These are phyloP conservation scores for Aspergillus floridensis DNA, from an alignment of 2,329 filamentous ascomycete species.

Conservation along the genomic window DNA sequence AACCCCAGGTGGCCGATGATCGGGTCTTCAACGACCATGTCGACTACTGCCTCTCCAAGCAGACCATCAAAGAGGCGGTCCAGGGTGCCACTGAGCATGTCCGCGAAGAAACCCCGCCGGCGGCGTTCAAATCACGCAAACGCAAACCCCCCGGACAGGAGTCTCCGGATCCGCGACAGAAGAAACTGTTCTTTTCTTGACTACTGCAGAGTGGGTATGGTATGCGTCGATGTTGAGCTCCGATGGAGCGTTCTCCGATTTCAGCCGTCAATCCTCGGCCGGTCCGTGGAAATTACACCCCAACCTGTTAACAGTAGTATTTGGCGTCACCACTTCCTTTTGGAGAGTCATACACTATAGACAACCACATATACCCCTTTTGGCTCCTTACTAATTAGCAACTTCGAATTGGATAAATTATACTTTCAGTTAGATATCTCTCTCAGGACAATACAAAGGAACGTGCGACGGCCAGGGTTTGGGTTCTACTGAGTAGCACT, in stretches of 20 bases:
- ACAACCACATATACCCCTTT: not conserved
- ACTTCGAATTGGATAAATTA: not conserved
- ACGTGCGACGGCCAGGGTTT: no score
- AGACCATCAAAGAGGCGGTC: conserved; percentile 80
- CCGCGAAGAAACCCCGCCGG: conserved; percentile 16
- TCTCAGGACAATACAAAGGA: no score
- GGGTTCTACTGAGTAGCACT: no score
- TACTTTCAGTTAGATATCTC: no score
- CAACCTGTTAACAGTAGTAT: not conserved
- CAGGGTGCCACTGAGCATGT: conserved; percentile 47
- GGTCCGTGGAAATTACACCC: not conserved
- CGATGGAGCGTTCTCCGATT: not conserved
- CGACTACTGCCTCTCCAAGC: conserved; percentile 81
- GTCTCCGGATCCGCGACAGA: conserved; percentile 30
- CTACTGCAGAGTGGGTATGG: not conserved
- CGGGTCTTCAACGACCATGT: conserved; percentile 84
- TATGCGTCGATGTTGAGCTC: not conserved
- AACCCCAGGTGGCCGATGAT: conserved; percentile 73
- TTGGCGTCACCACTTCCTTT: not conserved
- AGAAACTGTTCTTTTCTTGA: conserved; percentile 37
- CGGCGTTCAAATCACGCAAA: conserved; percentile 21
- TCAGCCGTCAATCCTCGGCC: not conserved
- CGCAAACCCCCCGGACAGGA: conserved; percentile 35
- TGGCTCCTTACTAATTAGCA: not conserved
- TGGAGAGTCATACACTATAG: not conserved